A percentile compares a stretch with the other conserved stretches of the same genome.
phyloP scores from a whole-genome alignment of 306 rosid genomes.

The Quercus glauca region DNA sequence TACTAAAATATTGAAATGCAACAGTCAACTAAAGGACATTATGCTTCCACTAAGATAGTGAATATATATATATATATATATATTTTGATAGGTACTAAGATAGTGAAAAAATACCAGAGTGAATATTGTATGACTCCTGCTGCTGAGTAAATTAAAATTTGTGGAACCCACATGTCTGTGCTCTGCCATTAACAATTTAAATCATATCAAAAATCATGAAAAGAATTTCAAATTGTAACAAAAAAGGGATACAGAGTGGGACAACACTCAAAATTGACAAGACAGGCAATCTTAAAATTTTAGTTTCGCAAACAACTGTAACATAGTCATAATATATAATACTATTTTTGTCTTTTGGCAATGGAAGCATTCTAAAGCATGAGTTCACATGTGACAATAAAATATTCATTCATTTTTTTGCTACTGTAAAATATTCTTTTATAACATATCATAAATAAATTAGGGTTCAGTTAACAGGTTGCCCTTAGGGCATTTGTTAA shows the following conservation, averaged over 20 bases:
- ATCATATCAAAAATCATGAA: constrained; percentile 16
- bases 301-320: constrained; percentile 10
- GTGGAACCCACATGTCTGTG: constrained; percentile 99
- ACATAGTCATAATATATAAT: constrained; percentile 10
- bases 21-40: constrained; percentile 21
- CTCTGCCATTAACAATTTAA: constrained; percentile 52
- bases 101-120: constrained; percentile 62
- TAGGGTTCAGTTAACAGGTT: too few species aligned
- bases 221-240: constrained; percentile 12
- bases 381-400: background rate
- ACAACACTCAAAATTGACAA: constrained; percentile 23
- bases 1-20: constrained; percentile 17
- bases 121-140: constrained; percentile 99
- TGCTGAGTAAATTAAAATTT: constrained; percentile 92
- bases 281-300: constrained; percentile 6
- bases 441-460: background rate
- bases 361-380: background rate
- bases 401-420: background rate
- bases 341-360: background rate
- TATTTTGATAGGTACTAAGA: background rate
- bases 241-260: constrained; percentile 14
- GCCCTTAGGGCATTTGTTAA: too few species aligned
- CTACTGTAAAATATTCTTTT: background rate
- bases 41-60: constrained; percentile 26
- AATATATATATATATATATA: background rate